Base-by-base conservation (phyloP, 352 stramenopile genomes). In the Pythium pyrilobum region DNA sequence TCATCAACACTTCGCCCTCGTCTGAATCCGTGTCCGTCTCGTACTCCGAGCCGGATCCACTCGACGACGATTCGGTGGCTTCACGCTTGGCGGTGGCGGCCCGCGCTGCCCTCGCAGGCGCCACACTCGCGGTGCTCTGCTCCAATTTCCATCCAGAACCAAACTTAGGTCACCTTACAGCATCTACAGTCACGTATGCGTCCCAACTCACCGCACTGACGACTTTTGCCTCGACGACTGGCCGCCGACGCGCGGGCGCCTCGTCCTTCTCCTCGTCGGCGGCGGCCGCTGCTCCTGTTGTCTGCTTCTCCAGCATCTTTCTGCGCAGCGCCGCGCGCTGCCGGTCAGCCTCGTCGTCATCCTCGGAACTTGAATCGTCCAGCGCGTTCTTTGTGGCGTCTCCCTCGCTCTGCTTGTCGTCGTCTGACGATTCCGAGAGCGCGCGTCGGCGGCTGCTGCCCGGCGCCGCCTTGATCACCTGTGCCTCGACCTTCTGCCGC, bases 11-110 rank as follows among this genome's bases (percentile, higher is more conserved):
- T 41, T 91, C 77, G 10, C 65, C 76, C 23, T 69, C 69, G 12
- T 89, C 80, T 13, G 81, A 92, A 4, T 88, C 74, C 47, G 82
- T 81, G 51, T 95, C 85, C 0, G 82, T 95, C 56, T 92, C 85
- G 66, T 77, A 92, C 49, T 93, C 82, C 1, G 81, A 89, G 28
- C 61, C 68, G 10, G 70, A 74, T 5, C 54, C 72, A 55, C 65
- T 71, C 10, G 77, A 87, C 7, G 60, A 62, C 1, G 59, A 71
- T 42, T 77, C 64, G 5, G 67, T 72, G 15, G 44, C 59, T 5
- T 52, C 24, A 12, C 34, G 13, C 47, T 53, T 24, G 10, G 37
- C 38, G 2, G 47, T 15, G n/a, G n/a, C n/a, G n/a, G n/a, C n/a
- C n/a, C 9, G 47, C 20, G 11, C 33, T 46, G 54, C 58, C 40